A percentile compares a stretch with the other conserved stretches of the same genome.
Evolutionary conservation across 148 eudicot genomes (phyloP).

Genomic region (Fallopia convolvulus): DNA sequence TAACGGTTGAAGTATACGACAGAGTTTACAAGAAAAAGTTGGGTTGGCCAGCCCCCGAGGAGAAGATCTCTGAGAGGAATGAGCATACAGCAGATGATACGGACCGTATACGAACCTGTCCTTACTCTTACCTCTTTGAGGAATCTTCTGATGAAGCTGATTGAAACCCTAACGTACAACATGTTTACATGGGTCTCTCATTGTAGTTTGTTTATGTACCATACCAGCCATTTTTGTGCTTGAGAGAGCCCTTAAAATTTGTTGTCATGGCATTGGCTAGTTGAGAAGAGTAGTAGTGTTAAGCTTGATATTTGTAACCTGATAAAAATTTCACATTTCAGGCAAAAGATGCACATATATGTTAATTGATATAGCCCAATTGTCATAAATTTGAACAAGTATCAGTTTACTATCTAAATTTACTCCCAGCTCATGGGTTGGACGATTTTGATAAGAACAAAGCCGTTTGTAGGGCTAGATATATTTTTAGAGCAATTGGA

Average conservation of each 20-base stretch:
- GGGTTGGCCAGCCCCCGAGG: constrained; percentile 47
- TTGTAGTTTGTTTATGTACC: neutral
- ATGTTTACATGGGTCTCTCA: neutral
- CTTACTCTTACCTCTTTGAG: constrained; percentile 42
- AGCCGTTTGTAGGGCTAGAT: too few relatives aligned
- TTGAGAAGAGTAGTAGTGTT: neutral
- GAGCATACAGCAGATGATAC: constrained; percentile 22
- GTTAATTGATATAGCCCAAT: neutral
- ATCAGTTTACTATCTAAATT: too few relatives aligned
- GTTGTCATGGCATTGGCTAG: neutral
- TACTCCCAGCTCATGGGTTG: too few relatives aligned
- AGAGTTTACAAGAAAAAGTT: constrained; percentile 45
- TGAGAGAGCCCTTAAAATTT: neutral
- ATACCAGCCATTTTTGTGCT: neutral
- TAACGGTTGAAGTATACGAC: constrained; percentile 70
- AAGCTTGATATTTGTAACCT: neutral
- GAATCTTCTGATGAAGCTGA: constrained; percentile 37
- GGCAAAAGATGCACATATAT: neutral
- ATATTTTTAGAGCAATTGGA: too few relatives aligned
- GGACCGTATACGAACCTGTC: neutral
- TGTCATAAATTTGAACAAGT: too few relatives aligned
- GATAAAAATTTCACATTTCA: neutral
- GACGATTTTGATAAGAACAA: too few relatives aligned
- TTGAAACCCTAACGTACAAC: constrained; percentile 3
- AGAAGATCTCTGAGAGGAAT: constrained; percentile 20